Conservation (phyloP, 2,329 filamentous ascomycete species). For the Beauveria varroae region DNA sequence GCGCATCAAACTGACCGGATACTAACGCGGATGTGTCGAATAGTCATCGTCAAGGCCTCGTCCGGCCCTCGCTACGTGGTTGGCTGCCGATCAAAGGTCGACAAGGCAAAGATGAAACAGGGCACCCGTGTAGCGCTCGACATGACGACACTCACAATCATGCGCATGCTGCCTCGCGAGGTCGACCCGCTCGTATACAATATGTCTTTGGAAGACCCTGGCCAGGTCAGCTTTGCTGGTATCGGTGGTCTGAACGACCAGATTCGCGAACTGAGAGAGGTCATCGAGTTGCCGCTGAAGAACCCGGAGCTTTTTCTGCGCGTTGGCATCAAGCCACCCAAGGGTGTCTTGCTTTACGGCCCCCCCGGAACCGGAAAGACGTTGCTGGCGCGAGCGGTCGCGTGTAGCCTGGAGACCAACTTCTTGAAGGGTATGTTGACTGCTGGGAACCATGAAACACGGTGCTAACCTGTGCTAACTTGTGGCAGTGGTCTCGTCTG, state of each 20-base stretch:
- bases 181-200: constrained; percentile 99
- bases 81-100: constrained; percentile 95
- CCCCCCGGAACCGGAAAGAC: constrained; percentile 97
- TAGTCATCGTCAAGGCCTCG: constrained; percentile 97
- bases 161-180: constrained; percentile 98
- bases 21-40: not conserved
- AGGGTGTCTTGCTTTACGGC: constrained; percentile 92
- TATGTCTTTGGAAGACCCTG: constrained; percentile 97
- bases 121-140: constrained; percentile 95
- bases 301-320: constrained; percentile 96
- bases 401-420: constrained; percentile 94
- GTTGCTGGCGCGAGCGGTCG: constrained; percentile 84
- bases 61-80: constrained; percentile 97
- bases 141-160: constrained; percentile 99
- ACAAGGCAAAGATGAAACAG: constrained; percentile 95
- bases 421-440: constrained; percentile 76
- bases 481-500: constrained; percentile 80
- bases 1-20: constrained; percentile 15
- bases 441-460: constrained; percentile 5
- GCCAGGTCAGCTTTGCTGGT: constrained; percentile 94
- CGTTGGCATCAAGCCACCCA: constrained; percentile 97
- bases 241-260: constrained; percentile 98
- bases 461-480: constrained; percentile 12
- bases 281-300: constrained; percentile 96
- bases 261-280: constrained; percentile 93